Evolutionary conservation across 2,329 filamentous ascomycete species (phyloP).

Genomic region (Pyrenochaeta sp.): DNA sequence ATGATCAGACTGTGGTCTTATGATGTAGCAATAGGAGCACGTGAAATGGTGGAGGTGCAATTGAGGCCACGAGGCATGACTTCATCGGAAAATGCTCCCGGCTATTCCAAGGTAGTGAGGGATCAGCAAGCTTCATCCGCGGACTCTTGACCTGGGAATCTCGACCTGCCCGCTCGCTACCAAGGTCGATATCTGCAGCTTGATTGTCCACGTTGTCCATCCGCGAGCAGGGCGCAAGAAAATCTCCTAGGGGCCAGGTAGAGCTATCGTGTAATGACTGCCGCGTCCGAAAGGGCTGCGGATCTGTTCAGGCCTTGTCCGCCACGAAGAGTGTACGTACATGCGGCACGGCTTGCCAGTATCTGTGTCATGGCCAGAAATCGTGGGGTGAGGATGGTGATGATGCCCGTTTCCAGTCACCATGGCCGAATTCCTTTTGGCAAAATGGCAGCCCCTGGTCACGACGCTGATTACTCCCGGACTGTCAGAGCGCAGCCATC

Average conservation of each 20-base stretch:
- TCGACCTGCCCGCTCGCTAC: conserved; percentile 36
- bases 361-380: conserved; percentile 3
- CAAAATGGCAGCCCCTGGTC: conserved; percentile 27
- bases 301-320: background rate
- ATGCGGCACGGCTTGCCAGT: background rate
- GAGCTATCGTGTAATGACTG: background rate
- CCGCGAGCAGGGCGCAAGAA: background rate
- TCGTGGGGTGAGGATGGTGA: conserved; percentile 10
- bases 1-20: conserved; percentile 15
- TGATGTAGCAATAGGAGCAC: conserved; percentile 15
- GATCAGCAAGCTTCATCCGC: conserved; percentile 35
- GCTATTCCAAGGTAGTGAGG: conserved; percentile 24
- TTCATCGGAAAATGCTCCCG: conserved; percentile 23
- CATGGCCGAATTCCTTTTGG: conserved; percentile 16
- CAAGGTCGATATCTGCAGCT: conserved; percentile 28
- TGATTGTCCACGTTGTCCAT: conserved; percentile 22
- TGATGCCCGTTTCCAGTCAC: conserved; percentile 16
- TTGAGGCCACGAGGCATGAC: conserved; percentile 31
- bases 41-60: conserved; percentile 12
- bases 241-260: background rate
- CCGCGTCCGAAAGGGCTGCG: background rate
- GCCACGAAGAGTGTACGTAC: background rate
- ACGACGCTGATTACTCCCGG: conserved; percentile 16
- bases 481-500: conserved; percentile 25
- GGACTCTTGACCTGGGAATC: conserved; percentile 19